These are phyloP conservation scores for Jaapia argillacea DNA, from an alignment of 768 basidiomycete species.

Conservation along the genomic window DNA sequence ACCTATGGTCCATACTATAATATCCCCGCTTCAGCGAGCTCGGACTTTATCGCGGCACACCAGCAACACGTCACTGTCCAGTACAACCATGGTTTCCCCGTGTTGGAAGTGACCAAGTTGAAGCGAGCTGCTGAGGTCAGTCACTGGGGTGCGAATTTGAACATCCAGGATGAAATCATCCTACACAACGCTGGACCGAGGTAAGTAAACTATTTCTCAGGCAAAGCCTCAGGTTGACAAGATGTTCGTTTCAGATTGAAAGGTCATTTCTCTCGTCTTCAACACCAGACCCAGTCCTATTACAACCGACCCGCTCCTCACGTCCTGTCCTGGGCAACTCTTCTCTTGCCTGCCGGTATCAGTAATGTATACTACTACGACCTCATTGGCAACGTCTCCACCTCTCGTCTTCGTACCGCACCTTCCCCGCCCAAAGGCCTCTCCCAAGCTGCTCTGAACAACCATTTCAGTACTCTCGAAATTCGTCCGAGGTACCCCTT, in stretches of 20 bases:
- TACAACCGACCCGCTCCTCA: slow-evolving; percentile 60
- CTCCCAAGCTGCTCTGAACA: slow-evolving; percentile 18
- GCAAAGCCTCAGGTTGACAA: not conserved
- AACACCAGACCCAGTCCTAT: slow-evolving; percentile 70
- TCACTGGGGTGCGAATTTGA: slow-evolving; percentile 94
- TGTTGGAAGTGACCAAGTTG: slow-evolving; percentile 65
- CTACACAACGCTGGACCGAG: slow-evolving; percentile 85
- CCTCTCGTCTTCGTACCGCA: slow-evolving; percentile 69
- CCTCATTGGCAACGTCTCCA: slow-evolving; percentile 92
- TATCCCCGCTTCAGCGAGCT: slow-evolving; percentile 51
- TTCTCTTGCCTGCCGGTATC: slow-evolving; percentile 78
- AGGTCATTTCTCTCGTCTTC: slow-evolving; percentile 90
- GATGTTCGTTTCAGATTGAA: slow-evolving; percentile 57
- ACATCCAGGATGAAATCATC: slow-evolving; percentile 80
- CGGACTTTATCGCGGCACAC: slow-evolving; percentile 43
- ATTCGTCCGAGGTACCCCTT: slow-evolving; percentile 86
- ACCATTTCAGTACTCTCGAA: slow-evolving; percentile 63
- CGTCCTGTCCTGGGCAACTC: slow-evolving; percentile 58
- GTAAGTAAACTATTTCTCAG: slow-evolving; percentile 37
- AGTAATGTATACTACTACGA: slow-evolving; percentile 86
- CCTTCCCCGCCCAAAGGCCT: slow-evolving; percentile 54
- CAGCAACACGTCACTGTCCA: slow-evolving; percentile 68
- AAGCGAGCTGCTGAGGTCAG: slow-evolving; percentile 82
- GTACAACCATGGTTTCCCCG: slow-evolving; percentile 75
- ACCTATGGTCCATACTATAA: slow-evolving; percentile 86